A percentile compares a stretch with the other conserved stretches of the same genome.
These are phyloP conservation scores for Cladosporium sp. DNA, from an alignment of 2,329 filamentous ascomycete species.

Conservation along the genomic window DNA sequence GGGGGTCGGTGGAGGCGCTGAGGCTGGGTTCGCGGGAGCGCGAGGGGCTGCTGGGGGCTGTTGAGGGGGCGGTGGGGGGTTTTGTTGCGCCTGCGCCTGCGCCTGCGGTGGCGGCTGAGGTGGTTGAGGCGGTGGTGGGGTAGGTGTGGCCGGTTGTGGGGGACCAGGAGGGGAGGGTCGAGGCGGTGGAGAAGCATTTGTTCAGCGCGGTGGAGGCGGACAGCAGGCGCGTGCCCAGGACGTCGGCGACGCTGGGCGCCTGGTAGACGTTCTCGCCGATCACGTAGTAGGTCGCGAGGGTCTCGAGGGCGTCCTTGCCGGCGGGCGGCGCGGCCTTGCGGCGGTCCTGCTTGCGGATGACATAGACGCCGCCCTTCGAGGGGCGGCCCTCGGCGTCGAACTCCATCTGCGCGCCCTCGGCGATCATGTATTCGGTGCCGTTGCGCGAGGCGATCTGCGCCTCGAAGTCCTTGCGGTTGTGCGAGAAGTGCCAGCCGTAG, in stretches of 20 bases:
- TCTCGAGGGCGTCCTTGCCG: conserved; percentile 44
- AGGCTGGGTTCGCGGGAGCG: conserved; percentile 42
- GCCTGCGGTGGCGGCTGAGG: conserved; percentile 26
- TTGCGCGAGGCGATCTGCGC: conserved; percentile 46
- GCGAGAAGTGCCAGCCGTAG: conserved; percentile 44
- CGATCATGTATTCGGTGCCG: conserved; percentile 55
- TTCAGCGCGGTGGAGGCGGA: conserved; percentile 51
- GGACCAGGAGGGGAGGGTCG: conserved; percentile 50
- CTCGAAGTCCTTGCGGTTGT: conserved; percentile 53
- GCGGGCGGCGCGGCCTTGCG: conserved; percentile 28
- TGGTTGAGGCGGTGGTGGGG: conserved; percentile 31
- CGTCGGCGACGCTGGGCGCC: conserved; percentile 54
- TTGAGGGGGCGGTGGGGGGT: neutral
- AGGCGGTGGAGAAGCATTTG: conserved; percentile 49
- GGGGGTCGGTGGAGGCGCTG: conserved; percentile 28
- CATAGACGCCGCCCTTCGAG: conserved; percentile 39
- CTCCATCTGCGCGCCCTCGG: conserved; percentile 18
- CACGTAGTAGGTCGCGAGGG: conserved; percentile 54
- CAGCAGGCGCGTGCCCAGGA: conserved; percentile 49
- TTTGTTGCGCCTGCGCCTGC: neutral
- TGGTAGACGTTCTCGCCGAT: conserved; percentile 56
- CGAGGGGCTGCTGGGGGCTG: conserved; percentile 24
- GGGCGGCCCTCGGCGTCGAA: conserved; percentile 41
- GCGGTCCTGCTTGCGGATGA: conserved; percentile 33
- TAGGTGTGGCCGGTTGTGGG: conserved; percentile 57